Conservation (phyloP, 306 rosid genomes). For the Gastrolobium villosum region DNA sequence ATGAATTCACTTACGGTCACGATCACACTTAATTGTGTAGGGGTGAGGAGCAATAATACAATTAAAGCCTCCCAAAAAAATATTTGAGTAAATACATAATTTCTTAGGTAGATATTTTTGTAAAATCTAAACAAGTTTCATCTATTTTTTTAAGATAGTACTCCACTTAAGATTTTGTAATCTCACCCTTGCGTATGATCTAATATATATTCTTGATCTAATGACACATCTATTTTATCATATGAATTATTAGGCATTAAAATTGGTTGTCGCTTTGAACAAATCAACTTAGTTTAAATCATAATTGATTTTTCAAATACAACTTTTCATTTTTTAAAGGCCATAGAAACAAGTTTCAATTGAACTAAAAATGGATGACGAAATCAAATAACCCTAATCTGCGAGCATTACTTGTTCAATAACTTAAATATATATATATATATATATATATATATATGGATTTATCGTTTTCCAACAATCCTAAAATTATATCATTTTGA, state of each 20-base stretch:
- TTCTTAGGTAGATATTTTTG: too few relatives aligned
- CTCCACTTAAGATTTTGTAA: background rate
- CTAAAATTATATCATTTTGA: too few relatives aligned
- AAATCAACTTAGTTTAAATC: background rate
- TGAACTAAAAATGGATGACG: conserved; percentile 13
- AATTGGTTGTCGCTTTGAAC: background rate
- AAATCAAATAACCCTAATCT: background rate
- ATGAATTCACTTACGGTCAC: too few relatives aligned
- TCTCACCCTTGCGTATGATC: background rate
- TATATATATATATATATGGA: too few relatives aligned
- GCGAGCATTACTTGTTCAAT: background rate
- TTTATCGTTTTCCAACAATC: too few relatives aligned
- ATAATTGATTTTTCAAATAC: background rate
- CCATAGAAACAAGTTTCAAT: background rate
- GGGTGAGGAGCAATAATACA: too few relatives aligned
- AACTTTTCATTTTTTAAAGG: background rate
- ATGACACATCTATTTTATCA: background rate
- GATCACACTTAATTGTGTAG: too few relatives aligned
- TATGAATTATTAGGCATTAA: background rate
- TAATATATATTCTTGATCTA: background rate
- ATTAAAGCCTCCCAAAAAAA: too few relatives aligned
- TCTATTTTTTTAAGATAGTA: too few relatives aligned
- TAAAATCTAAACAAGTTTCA: too few relatives aligned
- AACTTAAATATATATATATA: background rate
- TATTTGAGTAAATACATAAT: too few relatives aligned